A percentile compares a stretch with the other conserved stretches of the same genome.
Evolutionary conservation across 257 asterid species (phyloP).

Genomic region (Nicotiana tabacum): DNA sequence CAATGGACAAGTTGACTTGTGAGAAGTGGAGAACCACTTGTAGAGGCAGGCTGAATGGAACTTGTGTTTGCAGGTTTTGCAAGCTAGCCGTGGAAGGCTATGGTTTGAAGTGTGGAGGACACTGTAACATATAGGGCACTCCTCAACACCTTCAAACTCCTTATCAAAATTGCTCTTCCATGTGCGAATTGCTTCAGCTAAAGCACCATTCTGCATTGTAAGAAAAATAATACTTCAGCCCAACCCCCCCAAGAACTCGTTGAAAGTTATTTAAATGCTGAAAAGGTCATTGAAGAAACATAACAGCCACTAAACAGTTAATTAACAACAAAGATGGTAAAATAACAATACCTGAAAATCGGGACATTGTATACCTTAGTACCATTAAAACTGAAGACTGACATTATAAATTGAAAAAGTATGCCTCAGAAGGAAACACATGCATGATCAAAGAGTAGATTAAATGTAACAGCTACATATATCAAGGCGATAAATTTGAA

Average conservation of each 20-base stretch:
- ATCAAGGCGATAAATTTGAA: not conserved
- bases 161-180: constrained; percentile 97
- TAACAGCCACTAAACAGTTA: not conserved
- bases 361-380: not conserved
- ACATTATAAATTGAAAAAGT: not conserved
- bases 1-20: constrained; percentile 93
- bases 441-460: constrained; percentile 5
- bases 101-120: constrained; percentile 88
- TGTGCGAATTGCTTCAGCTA: constrained; percentile 89
- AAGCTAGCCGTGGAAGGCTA: constrained; percentile 93
- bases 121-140: constrained; percentile 97
- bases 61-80: constrained; percentile 99
- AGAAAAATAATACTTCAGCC: constrained; percentile 11
- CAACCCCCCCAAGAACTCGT: not conserved
- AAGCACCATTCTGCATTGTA: constrained; percentile 78
- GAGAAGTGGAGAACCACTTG: constrained; percentile 99
- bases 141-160: constrained; percentile 98
- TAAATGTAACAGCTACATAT: not conserved
- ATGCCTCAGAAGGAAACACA: not conserved
- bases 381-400: not conserved
- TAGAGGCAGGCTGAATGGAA: constrained; percentile 93
- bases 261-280: not conserved
- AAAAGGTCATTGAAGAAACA: not conserved
- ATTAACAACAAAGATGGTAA: constrained; percentile 1
- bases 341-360: not conserved